Evolutionary conservation across 225 moss, liverwort and hornwort genomes (phyloP), one percentile per base, ranked within the genome.

Genomic region (Rhytidiadelphus loreus): DNA sequence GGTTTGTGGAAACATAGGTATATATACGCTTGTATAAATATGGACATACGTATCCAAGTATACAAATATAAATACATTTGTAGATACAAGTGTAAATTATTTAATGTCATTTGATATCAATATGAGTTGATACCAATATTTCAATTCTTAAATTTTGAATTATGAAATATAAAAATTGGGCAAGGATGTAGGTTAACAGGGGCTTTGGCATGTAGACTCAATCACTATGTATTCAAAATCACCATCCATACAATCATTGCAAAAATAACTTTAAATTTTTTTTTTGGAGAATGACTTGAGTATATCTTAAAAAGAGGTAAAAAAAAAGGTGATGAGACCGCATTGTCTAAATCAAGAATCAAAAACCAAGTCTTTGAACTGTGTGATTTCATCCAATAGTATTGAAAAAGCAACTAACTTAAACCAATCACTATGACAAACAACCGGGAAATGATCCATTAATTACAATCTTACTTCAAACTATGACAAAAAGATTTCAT

Each of bases 361-460:
- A 19, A 52, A 75, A 76, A 76, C 0, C 21, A 76, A 33, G 21
- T 52, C 22, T 35, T 48, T 50, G 4, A 74, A 50, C 5, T 13
- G 1, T 20, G 12, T 50, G 50, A 50, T 75, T 0, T 50, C 50
- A 75, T 3, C 33, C 0, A 50, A 13, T 20, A 11, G 32, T 50
- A 26, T 26, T 25, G 4, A 41, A 39, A 22, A 43, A 28, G 3
- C 41, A 71, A 43, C 12, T 14, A 70, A 25, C 0, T 6, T 64
- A 26, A 43, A 25, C 0, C 0, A 9, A 0, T 2, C 3, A n/a
- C n/a, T 16, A 43, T 41, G 3, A 26, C 3, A 70, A 44, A 6
- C 3, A 17, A 72, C 3, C 28, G 17, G 1, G 10, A 2, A 72
- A 29, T 26, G 9, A 43, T 3, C 12, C 16, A 43, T 9, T 43